These are phyloP conservation scores for Rhodotorula mucilaginosa DNA, from an alignment of 1,284 basidiomycete species.

Conservation along the genomic window DNA sequence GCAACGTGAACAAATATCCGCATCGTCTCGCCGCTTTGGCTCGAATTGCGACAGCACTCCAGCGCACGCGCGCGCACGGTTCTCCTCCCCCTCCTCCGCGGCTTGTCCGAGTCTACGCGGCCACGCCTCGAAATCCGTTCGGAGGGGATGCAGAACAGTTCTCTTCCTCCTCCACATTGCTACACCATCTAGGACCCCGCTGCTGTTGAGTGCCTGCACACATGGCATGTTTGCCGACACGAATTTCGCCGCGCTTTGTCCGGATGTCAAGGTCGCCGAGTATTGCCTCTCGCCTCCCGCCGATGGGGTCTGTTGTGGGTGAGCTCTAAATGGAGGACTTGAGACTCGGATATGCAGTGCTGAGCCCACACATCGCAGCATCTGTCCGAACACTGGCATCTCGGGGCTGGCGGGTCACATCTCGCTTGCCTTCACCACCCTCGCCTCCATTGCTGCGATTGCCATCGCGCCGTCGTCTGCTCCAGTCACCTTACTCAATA, in stretches of 20 bases:
- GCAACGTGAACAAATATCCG: too few relatives aligned
- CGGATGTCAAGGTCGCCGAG: conserved; percentile 1
- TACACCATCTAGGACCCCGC: not conserved
- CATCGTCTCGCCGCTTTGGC: too few relatives aligned
- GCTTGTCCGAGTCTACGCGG: not conserved
- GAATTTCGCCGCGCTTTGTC: conserved; percentile 23
- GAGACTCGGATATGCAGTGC: too few relatives aligned
- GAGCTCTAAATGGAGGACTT: not conserved
- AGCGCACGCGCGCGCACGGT: not conserved
- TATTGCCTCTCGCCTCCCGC: conserved; percentile 15
- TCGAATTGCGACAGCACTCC: not conserved
- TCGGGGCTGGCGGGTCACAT: conserved; percentile 21
- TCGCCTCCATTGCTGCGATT: conserved; percentile 27
- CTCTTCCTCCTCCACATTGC: not conserved
- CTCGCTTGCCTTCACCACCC: conserved; percentile 28
- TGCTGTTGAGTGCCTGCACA: not conserved
- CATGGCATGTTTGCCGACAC: conserved; percentile 22
- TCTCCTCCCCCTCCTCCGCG: not conserved
- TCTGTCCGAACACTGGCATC: conserved; percentile 21
- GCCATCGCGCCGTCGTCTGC: conserved; percentile 17
- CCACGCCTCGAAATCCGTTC: too few relatives aligned
- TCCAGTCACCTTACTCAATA: conserved; percentile 7
- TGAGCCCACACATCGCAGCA: not conserved
- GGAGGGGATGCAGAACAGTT: too few relatives aligned
- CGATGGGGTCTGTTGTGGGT: conserved; percentile 24